Conservation (phyloP, 495 filamentous ascomycete species). For the Aspergillus cristatus region DNA sequence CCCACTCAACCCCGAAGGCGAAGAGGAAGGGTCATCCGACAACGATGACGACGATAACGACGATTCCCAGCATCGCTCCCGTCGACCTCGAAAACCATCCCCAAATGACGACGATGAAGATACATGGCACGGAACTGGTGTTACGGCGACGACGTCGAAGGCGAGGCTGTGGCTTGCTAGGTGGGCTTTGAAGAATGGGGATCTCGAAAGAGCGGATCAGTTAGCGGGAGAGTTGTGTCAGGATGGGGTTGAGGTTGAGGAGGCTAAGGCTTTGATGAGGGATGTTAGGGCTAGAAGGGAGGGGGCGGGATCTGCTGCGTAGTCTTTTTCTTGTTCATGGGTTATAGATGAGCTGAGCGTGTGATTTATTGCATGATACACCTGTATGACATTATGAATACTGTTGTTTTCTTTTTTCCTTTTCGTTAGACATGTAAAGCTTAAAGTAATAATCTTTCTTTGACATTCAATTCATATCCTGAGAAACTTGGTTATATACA, state of each 20-base stretch:
- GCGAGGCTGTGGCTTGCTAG: conserved; percentile 91
- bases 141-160: conserved; percentile 81
- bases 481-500: too few species aligned
- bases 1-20: conserved; percentile 36
- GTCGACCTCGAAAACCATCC: conserved; percentile 12
- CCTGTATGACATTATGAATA: neutral
- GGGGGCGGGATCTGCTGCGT: conserved; percentile 20
- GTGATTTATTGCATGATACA: too few species aligned
- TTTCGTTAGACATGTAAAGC: too few species aligned
- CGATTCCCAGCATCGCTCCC: conserved; percentile 3
- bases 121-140: conserved; percentile 52
- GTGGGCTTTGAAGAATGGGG: conserved; percentile 63
- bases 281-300: conserved; percentile 81
- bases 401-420: neutral
- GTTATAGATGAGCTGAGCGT: neutral
- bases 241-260: conserved; percentile 95
- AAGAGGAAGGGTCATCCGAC: conserved; percentile 23
- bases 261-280: conserved; percentile 89
- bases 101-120: conserved; percentile 19
- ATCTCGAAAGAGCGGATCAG: conserved; percentile 66
- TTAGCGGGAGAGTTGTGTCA: conserved; percentile 86
- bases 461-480: too few species aligned
- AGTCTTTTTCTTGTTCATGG: conserved; percentile 5
- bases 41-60: conserved; percentile 34
- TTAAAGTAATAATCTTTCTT: too few species aligned